Conservation (phyloP, 2,329 filamentous ascomycete species). For the Magnaporthales sp. region DNA sequence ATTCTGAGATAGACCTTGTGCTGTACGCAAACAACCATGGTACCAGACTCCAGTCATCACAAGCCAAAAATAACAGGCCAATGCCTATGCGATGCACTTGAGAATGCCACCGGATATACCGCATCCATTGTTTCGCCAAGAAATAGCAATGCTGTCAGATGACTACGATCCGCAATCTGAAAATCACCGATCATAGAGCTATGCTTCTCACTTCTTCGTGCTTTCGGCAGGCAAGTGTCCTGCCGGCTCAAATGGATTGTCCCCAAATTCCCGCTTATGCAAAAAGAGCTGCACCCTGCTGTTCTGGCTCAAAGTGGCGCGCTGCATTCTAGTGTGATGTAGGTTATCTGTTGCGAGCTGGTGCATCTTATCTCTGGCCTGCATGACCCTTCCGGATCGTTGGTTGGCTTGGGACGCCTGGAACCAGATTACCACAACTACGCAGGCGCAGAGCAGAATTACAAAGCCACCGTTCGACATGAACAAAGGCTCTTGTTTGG, state of each 20-base stretch:
- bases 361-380: conserved; percentile 58
- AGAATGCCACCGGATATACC: neutral
- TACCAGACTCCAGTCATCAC: neutral
- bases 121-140: neutral
- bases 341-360: conserved; percentile 55
- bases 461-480: conserved; percentile 77
- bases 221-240: neutral
- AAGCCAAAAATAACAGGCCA: neutral
- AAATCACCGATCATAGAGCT: neutral
- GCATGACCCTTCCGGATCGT: conserved; percentile 53
- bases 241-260: neutral
- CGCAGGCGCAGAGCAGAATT: conserved; percentile 59
- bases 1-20: neutral
- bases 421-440: conserved; percentile 60
- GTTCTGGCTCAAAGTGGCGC: conserved; percentile 44
- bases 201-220: neutral
- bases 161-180: neutral
- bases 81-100: neutral
- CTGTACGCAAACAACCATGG: neutral
- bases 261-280: conserved; percentile 42
- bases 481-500: conserved; percentile 47
- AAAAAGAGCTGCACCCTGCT: conserved; percentile 72
- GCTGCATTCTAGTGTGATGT: conserved; percentile 41
- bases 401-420: conserved; percentile 64
- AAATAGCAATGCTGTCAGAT: neutral